Conservation (phyloP, 495 filamentous ascomycete species). For the Penicillium taxi region DNA sequence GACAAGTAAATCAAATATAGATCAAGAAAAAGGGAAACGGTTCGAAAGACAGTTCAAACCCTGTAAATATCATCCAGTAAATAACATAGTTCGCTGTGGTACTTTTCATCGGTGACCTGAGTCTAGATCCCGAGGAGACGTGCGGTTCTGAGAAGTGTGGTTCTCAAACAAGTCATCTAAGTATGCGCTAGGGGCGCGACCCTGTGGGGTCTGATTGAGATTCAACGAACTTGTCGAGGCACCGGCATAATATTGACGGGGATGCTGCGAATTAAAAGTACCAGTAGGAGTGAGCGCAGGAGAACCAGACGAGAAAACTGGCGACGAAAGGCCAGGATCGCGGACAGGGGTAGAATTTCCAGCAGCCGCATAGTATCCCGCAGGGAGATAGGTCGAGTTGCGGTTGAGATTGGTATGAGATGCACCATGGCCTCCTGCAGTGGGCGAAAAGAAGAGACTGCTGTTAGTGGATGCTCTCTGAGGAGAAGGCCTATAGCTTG, state of each 20-base stretch:
- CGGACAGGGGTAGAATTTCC: constrained; percentile 41
- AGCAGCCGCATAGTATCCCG: constrained; percentile 79
- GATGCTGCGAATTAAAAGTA: constrained; percentile 25
- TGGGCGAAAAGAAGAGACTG: constrained; percentile 90
- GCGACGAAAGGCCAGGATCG: constrained; percentile 15
- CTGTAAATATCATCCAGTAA: too few species aligned
- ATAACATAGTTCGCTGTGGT: background rate
- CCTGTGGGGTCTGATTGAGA: constrained; percentile 55
- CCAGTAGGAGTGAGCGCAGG: constrained; percentile 45
- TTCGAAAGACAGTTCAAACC: background rate
- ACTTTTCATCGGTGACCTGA: constrained; percentile 8
- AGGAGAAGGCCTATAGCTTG: constrained; percentile 31
- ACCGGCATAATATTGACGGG: constrained; percentile 27
- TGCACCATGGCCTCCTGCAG: constrained; percentile 51
- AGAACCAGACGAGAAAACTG: constrained; percentile 54
- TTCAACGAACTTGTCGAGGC: constrained; percentile 65
- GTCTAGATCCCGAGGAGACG: constrained; percentile 16
- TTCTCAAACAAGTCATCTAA: constrained; percentile 86
- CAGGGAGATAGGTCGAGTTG: constrained; percentile 69
- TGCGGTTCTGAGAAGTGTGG: constrained; percentile 61
- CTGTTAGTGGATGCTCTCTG: constrained; percentile 42
- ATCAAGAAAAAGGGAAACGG: constrained; percentile 1
- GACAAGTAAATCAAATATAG: constrained; percentile 1
- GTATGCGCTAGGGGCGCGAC: constrained; percentile 82
- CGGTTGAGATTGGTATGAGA: constrained; percentile 24